Conservation (phyloP, 306 rosid genomes). For the Citrullus colocynthis region DNA sequence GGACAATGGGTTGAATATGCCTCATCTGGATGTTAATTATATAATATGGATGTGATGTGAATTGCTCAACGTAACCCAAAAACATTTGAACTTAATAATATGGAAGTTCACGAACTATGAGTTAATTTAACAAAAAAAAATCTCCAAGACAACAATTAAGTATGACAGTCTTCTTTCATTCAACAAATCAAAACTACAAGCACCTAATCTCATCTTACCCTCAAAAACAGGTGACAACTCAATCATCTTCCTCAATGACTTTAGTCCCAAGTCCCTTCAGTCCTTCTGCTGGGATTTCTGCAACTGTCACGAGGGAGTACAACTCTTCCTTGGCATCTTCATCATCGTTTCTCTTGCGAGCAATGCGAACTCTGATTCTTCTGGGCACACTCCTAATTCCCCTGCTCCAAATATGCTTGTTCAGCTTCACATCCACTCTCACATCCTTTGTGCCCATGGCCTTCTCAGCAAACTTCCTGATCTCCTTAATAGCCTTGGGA, state of each 20-base stretch:
- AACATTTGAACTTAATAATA: neutral
- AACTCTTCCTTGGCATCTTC: slow-evolving; percentile 28
- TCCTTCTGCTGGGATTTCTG: slow-evolving; percentile 17
- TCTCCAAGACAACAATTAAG: neutral
- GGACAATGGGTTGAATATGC: no score
- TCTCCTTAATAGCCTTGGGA: slow-evolving; percentile 32
- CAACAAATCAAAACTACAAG: neutral
- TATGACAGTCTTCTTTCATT: neutral
- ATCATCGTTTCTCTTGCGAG: slow-evolving; percentile 20
- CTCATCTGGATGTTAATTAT: neutral
- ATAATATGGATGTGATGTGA: neutral
- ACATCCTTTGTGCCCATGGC: slow-evolving; percentile 21
- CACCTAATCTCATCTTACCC: neutral
- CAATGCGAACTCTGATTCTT: slow-evolving; percentile 17
- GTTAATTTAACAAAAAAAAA: neutral
- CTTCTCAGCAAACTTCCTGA: slow-evolving; percentile 23
- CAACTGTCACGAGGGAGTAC: slow-evolving; percentile 19
- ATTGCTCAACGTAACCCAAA: neutral
- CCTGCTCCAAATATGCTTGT: slow-evolving; percentile 22
- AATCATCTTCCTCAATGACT: slow-evolving; percentile 26
- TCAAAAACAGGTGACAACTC: neutral
- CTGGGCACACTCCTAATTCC: slow-evolving; percentile 24
- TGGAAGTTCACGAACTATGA: neutral
- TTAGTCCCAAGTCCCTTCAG: slow-evolving; percentile 22
- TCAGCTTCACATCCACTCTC: slow-evolving; percentile 23